Percentiles rank a stretch among this genome's conserved stretches.
Evolutionary conservation across 768 basidiomycete species (phyloP).

Genomic region (Cantharellus cinnabarinus): DNA sequence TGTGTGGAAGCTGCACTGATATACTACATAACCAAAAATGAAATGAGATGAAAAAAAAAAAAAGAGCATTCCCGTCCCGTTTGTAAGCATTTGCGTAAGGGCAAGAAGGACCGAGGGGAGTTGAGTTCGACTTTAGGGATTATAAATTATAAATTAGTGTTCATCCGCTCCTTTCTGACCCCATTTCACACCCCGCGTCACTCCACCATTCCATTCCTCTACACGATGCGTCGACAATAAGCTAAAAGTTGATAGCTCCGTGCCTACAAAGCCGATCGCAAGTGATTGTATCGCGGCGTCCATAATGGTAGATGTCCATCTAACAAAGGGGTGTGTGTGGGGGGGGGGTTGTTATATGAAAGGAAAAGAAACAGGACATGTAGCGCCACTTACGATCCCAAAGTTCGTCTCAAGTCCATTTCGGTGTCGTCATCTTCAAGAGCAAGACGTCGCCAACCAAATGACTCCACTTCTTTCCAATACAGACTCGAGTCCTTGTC

Average conservation of each 20-base stretch:
- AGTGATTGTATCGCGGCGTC: slow-evolving; percentile 4
- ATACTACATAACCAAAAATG: too few species aligned
- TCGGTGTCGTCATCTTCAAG: slow-evolving; percentile 2
- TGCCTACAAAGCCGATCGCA: slow-evolving; percentile 8
- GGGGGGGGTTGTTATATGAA: not conserved
- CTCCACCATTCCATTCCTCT: slow-evolving; percentile 8
- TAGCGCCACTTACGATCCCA: slow-evolving; percentile 2
- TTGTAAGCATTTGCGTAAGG: too few species aligned
- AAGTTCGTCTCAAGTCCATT: not conserved
- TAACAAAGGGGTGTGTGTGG: not conserved
- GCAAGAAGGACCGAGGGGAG: too few species aligned
- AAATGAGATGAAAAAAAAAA: too few species aligned
- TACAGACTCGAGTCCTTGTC: slow-evolving; percentile 1
- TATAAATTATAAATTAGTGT: not conserved
- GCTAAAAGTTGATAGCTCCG: slow-evolving; percentile 8
- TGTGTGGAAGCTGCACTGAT: too few species aligned
- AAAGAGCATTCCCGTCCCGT: too few species aligned
- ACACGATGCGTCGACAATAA: slow-evolving; percentile 4
- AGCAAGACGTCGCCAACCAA: slow-evolving; percentile 6
- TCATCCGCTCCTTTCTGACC: not conserved
- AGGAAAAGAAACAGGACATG: not conserved
- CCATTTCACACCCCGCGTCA: slow-evolving; percentile 3
- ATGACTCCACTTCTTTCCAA: slow-evolving; percentile 1
- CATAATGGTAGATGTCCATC: slow-evolving; percentile 5
- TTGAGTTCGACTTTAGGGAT: too few species aligned